Evolutionary conservation across 176 grass and related monocot species (phyloP), one percentile per base, ranked within the genome.

Genomic region (Aegilops sharonensis): DNA sequence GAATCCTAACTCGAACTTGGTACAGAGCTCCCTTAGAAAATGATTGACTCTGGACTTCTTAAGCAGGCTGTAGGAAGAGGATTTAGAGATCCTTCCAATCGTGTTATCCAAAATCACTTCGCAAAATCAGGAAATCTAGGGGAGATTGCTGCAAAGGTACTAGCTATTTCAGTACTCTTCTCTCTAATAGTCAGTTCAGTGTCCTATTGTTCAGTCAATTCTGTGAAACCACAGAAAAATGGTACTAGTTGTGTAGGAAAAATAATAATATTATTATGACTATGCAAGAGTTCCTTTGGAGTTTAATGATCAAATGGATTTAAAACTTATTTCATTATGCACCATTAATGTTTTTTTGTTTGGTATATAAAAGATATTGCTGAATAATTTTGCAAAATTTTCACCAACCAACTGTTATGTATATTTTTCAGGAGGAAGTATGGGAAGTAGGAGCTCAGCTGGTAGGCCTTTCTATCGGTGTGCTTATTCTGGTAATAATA

Each of bases 71-170:
- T 89, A 77, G 95, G 79, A 84, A 95, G 95, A 89, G 95, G 95
- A 60, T 91, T 98, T 59, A 94, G 86, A 88, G 95, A 98, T 64
- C 93, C 95, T 39, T 98, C 93, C 20, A 94, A 92, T 78, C 87
- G 95, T 68, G 95, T 98, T 20, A 98, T 98, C 29, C 91, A 98
- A 91, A 98, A 92, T 85, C 95, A 98, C 91, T 98, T 98, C 24
- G 83, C 93, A 1, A 48, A 94, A 79, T 95, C 91, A 12, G 90
- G 87, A 75, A 98, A 98, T 88, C 84, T 98, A 59, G 95, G 95
- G 70, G 95, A 98, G 87, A 78, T 98, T 89, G 93, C 95, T 50
- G 95, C 95, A 78, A 98, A 95, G 93, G 95, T 98, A 98, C 15
- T 64, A 10, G 42, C 73, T 48, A 29, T 74, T 75, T 27, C 27